Percentiles rank a stretch among this genome's conserved stretches.
phyloP scores from a whole-genome alignment of 23 red algal species.

The Gracilaria gracilis region DNA sequence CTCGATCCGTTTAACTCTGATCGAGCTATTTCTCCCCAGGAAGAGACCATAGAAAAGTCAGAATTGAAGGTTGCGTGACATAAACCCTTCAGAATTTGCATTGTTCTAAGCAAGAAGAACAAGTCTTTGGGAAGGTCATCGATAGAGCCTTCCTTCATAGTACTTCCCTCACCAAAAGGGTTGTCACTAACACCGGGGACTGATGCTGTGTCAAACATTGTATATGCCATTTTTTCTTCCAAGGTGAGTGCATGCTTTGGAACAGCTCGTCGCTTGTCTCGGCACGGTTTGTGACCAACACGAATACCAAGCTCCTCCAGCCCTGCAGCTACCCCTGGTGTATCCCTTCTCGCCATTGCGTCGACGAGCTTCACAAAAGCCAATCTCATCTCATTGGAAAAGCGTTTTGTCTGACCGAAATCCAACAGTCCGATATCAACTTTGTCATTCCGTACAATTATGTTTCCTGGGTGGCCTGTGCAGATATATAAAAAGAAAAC shows the following conservation, averaged over 20 bases:
- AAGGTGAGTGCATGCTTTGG: constrained; percentile 22
- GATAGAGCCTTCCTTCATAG: constrained; percentile 59
- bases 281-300: not conserved
- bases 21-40: constrained; percentile 41
- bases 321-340: constrained; percentile 35
- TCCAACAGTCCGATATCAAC: constrained; percentile 81
- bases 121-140: constrained; percentile 74
- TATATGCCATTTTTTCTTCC: constrained; percentile 76
- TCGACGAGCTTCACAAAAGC: constrained; percentile 72
- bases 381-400: constrained; percentile 44
- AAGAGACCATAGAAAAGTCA: constrained; percentile 62
- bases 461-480: constrained; percentile 89
- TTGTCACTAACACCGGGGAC: constrained; percentile 63
- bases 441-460: constrained; percentile 60
- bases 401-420: constrained; percentile 89
- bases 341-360: constrained; percentile 65
- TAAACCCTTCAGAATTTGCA: constrained; percentile 81
- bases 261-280: not conserved
- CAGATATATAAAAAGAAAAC: not conserved
- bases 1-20: constrained; percentile 27
- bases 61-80: constrained; percentile 47
- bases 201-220: constrained; percentile 84
- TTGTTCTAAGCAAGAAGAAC: constrained; percentile 80
- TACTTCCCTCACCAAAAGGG: constrained; percentile 72
- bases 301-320: constrained; percentile 72